Conservation (phyloP, 2,329 filamentous ascomycete species). For the Sporothrix globosa region DNA sequence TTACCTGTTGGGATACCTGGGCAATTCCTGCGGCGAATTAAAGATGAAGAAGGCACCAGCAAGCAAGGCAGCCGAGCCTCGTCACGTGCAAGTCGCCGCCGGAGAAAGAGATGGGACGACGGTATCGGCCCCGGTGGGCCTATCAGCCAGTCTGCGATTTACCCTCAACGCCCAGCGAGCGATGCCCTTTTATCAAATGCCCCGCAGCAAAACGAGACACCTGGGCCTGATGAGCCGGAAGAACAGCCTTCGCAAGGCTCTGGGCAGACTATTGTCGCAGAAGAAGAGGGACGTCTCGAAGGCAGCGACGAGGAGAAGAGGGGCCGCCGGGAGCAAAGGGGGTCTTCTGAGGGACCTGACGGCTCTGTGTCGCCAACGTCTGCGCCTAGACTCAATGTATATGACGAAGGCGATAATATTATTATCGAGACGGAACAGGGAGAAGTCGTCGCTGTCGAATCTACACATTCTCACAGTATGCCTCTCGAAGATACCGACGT, state of each 20-base stretch:
- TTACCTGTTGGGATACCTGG: constrained; percentile 72
- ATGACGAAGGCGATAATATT: constrained; percentile 76
- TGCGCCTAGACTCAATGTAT: constrained; percentile 63
- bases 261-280: constrained; percentile 21
- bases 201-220: constrained; percentile 30
- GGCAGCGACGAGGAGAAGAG: constrained; percentile 21
- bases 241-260: constrained; percentile 29
- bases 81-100: constrained; percentile 62
- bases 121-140: constrained; percentile 82
- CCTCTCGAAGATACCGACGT: constrained; percentile 11
- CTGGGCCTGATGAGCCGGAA: constrained; percentile 39
- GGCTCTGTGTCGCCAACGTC: constrained; percentile 31
- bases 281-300: constrained; percentile 5
- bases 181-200: constrained; percentile 1
- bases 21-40: constrained; percentile 79
- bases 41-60: constrained; percentile 69
- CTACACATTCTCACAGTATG: constrained; percentile 42
- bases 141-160: constrained; percentile 86
- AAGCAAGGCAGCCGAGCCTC: constrained; percentile 61
- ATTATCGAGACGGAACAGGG: constrained; percentile 85
- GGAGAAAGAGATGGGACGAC: constrained; percentile 70
- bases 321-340: neutral
- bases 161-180: constrained; percentile 58
- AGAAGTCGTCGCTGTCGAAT: constrained; percentile 74
- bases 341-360: constrained; percentile 33